A percentile compares a stretch with the other conserved stretches of the same genome.
These are phyloP conservation scores for Ormosia semicastrata DNA, from an alignment of 306 rosid species.

Conservation along the genomic window DNA sequence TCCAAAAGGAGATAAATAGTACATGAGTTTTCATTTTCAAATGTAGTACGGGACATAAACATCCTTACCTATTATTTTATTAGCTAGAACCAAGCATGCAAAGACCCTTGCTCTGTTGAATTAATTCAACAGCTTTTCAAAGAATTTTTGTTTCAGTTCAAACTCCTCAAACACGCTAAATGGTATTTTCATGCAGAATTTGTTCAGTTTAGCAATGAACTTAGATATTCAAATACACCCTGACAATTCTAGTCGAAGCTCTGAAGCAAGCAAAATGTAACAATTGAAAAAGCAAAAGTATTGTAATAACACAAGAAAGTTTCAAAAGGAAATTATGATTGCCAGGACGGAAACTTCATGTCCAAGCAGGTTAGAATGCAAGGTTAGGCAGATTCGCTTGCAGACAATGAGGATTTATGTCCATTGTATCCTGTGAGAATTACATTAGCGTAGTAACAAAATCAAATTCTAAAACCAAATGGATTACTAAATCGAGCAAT, in stretches of 20 bases:
- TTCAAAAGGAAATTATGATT: background rate
- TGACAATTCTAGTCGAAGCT: background rate
- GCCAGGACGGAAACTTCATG: conserved; percentile 7
- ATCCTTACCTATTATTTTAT: no score
- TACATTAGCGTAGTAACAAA: background rate
- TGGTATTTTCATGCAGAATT: background rate
- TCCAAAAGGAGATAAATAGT: no score
- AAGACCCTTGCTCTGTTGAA: background rate
- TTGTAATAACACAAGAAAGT: background rate
- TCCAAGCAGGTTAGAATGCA: background rate
- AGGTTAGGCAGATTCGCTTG: background rate
- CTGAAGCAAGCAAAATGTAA: background rate
- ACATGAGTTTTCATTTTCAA: no score
- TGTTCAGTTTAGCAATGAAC: background rate
- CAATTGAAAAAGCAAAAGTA: background rate
- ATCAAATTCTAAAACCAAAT: background rate
- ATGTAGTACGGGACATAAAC: no score
- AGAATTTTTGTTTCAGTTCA: background rate
- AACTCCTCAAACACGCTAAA: background rate
- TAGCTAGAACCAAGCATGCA: background rate
- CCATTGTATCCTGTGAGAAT: background rate
- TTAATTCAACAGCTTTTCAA: background rate
- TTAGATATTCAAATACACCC: background rate
- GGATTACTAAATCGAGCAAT: background rate
- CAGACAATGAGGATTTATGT: background rate